Evolutionary conservation across 768 basidiomycete species (phyloP), one percentile per base, ranked within the genome.

Genomic region (Rhodotorula diobovata): DNA sequence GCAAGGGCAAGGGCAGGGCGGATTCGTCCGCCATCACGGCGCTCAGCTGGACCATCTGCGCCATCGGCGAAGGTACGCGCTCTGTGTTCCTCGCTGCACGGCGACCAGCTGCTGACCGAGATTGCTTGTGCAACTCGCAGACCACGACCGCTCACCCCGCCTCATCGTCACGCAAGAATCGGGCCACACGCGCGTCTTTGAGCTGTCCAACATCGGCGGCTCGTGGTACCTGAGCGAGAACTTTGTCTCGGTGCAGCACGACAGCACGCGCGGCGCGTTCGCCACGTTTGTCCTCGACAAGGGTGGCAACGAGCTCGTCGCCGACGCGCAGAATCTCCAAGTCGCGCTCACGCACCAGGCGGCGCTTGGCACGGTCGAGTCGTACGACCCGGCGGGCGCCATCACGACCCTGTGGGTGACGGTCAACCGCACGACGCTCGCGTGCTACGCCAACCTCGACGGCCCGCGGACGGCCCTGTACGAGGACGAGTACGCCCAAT

Each of bases 21-120:
- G 80, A 83, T 28, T 65, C 78, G 55, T 85, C 86, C 64, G 80
- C 81, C 2, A 80, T 89, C 16, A 80, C 80, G 28, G 84, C 84
- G 1, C 78, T 94, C 70, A 82, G 84, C 37, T 95, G 90, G 90
- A 84, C 87, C 0, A 84, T 91, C 11, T 83, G 85, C 60, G 80
- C 84, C 4, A 77, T 88, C 32, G 84, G 84, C 10, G 80, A 85
- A 78, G 89, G 90, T 83, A 62, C 41, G 80, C 53, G 25, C 45
- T 46, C 50, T 18, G n/a, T 37, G 30, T 65, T 34, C 58, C 43
- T 55, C 16, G 2, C 30, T 57, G 6, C 2, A 11, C n/a, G 3
- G 2, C n/a, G 4, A 43, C 41, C 25, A 6, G 9, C 6, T 25
- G 9, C 48, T 25, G 23, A 25, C 39, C n/a, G n/a, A n/a, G n/a